These are phyloP conservation scores for Mortierella sp. DNA, from an alignment of 371 early-diverging fungal genomes.

Conservation along the genomic window DNA sequence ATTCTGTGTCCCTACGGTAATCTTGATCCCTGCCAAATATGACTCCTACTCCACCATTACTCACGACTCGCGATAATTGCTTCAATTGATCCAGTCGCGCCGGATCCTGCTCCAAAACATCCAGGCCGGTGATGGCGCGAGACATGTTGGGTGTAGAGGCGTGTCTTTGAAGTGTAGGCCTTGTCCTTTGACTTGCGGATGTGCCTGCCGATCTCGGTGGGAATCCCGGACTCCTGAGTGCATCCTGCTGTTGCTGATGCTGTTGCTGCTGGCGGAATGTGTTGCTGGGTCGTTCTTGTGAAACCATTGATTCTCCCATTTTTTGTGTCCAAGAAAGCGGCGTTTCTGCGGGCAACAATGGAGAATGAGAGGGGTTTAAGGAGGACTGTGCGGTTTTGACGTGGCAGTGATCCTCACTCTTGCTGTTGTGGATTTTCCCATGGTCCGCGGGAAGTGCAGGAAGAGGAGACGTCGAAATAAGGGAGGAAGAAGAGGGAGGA, in stretches of 20 bases:
- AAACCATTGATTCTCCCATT: conserved; percentile 11
- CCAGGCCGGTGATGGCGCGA: conserved; percentile 35
- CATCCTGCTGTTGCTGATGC: background rate
- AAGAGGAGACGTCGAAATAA: background rate
- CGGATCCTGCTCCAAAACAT: conserved; percentile 42
- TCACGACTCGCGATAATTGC: conserved; percentile 11
- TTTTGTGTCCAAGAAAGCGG: conserved; percentile 33
- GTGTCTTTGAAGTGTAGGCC: conserved; percentile 26
- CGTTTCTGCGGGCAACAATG: conserved; percentile 34
- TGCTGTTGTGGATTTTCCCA: conserved; percentile 27
- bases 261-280: background rate
- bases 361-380: conserved; percentile 12
- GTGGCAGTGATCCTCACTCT: conserved; percentile 20
- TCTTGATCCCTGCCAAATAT: conserved; percentile 7
- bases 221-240: conserved; percentile 7
- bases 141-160: conserved; percentile 49
- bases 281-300: conserved; percentile 16
- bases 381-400: conserved; percentile 21
- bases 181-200: background rate
- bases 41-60: conserved; percentile 11
- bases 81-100: conserved; percentile 17
- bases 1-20: background rate
- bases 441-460: background rate
- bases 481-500: background rate
- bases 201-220: conserved; percentile 10